A percentile compares a stretch with the other conserved stretches of the same genome.
These are phyloP conservation scores for Lolium rigidum DNA, from an alignment of 176 grass and related monocot genomes.

Conservation along the genomic window DNA sequence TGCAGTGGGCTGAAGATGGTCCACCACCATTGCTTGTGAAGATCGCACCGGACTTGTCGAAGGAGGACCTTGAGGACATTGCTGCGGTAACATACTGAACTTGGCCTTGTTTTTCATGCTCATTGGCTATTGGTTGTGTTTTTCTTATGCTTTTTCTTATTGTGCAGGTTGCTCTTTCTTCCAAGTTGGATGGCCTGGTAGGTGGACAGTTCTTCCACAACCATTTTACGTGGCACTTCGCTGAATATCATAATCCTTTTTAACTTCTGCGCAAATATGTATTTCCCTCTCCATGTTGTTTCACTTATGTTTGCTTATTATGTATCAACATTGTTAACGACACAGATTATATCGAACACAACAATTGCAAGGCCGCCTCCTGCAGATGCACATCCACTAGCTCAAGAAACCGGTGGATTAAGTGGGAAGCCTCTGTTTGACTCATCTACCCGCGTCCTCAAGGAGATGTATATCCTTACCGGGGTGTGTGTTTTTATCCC, in stretches of 20 bases:
- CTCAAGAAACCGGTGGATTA: conserved; percentile 89
- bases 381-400: conserved; percentile 67
- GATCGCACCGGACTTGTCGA: conserved; percentile 94
- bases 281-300: background rate
- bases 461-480: conserved; percentile 95
- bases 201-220: conserved; percentile 27
- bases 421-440: conserved; percentile 96
- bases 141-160: conserved; percentile 48
- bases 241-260: conserved; percentile 6
- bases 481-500: conserved; percentile 50
- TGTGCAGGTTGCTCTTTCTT: conserved; percentile 85
- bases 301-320: conserved; percentile 31
- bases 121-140: conserved; percentile 5
- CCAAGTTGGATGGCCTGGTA: conserved; percentile 95
- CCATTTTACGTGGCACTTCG: conserved; percentile 4
- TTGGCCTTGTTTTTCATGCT: conserved; percentile 35
- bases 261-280: background rate
- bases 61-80: conserved; percentile 98
- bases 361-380: conserved; percentile 81
- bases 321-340: conserved; percentile 13
- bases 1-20: conserved; percentile 97
- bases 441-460: conserved; percentile 79
- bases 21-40: conserved; percentile 96
- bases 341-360: conserved; percentile 97
- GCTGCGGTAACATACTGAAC: conserved; percentile 62